Percentiles rank a stretch among this genome's conserved stretches.
Evolutionary conservation across 495 filamentous ascomycete species (phyloP).

Genomic region (Talaromyces trachyspermus): DNA sequence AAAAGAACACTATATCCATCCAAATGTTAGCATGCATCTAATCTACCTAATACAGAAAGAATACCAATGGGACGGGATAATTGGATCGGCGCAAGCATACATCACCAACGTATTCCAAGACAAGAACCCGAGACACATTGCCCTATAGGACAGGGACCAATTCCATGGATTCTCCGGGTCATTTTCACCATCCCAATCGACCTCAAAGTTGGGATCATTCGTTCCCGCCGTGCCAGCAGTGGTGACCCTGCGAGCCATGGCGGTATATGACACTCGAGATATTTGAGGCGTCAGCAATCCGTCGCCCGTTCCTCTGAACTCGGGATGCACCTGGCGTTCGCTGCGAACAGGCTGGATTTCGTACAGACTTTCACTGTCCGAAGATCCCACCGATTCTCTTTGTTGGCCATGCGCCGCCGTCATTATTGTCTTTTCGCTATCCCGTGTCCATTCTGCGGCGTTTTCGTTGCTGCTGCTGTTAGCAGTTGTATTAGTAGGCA

Average conservation of each 20-base stretch:
- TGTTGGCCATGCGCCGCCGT: neutral
- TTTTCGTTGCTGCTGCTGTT: too few relatives aligned
- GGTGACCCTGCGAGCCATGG: constrained; percentile 33
- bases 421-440: too few relatives aligned
- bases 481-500: too few relatives aligned
- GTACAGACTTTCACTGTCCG: constrained; percentile 2
- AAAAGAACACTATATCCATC: constrained; percentile 56
- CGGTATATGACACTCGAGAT: constrained; percentile 18
- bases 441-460: too few relatives aligned
- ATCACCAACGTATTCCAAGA: constrained; percentile 68
- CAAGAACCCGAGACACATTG: constrained; percentile 53
- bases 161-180: constrained; percentile 69
- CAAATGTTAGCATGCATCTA: neutral
- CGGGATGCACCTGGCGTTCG: constrained; percentile 1
- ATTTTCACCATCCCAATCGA: constrained; percentile 57
- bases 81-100: constrained; percentile 22
- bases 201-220: constrained; percentile 61
- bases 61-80: too few relatives aligned
- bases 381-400: neutral
- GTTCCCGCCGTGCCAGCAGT: constrained; percentile 54
- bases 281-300: constrained; percentile 17
- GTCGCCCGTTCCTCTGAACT: constrained; percentile 2
- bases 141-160: constrained; percentile 64
- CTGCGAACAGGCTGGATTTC: constrained; percentile 6
- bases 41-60: neutral